Evolutionary conservation across 352 stramenopile genomes (phyloP).

Genomic region (Phytophthora nicotianae): DNA sequence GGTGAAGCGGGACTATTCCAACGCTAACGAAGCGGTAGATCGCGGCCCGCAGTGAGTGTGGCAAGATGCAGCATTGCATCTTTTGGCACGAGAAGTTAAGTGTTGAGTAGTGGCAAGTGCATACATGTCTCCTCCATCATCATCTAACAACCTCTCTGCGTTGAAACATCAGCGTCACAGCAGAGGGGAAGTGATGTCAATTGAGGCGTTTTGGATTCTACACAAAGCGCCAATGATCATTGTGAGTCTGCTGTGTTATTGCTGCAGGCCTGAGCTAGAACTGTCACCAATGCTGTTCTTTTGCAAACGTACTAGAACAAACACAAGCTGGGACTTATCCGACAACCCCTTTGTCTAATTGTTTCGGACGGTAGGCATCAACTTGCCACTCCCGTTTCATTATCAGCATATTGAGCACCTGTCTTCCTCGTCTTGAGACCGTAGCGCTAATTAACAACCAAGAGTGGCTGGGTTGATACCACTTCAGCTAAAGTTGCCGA

Average conservation of each 20-base stretch:
- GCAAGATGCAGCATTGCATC: constrained; percentile 25
- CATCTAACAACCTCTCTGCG: constrained; percentile 24
- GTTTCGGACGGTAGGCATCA: constrained; percentile 22
- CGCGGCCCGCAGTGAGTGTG: constrained; percentile 16
- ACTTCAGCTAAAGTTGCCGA: constrained; percentile 51
- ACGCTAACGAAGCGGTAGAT: constrained; percentile 12
- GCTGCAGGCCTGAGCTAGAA: constrained; percentile 5
- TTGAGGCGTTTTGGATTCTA: constrained; percentile 34
- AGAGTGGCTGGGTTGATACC: constrained; percentile 3
- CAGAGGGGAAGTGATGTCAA: constrained; percentile 19
- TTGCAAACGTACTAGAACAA: constrained; percentile 16
- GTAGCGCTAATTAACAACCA: constrained; percentile 19
- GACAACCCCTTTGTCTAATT: constrained; percentile 23
- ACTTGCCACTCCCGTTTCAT: constrained; percentile 27
- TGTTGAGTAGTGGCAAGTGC: constrained; percentile 27
- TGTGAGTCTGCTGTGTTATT: constrained; percentile 9
- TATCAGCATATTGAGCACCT: constrained; percentile 24
- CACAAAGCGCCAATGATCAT: constrained; percentile 31
- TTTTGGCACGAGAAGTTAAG: constrained; percentile 22
- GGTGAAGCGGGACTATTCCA: constrained; percentile 8
- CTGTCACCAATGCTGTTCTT: not conserved
- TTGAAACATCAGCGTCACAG: constrained; percentile 29
- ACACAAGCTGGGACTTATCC: constrained; percentile 13
- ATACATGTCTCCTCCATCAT: constrained; percentile 34
- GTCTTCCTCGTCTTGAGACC: constrained; percentile 11